Conservation (phyloP, 2,329 filamentous ascomycete genomes). For the Neurospora crassa region DNA sequence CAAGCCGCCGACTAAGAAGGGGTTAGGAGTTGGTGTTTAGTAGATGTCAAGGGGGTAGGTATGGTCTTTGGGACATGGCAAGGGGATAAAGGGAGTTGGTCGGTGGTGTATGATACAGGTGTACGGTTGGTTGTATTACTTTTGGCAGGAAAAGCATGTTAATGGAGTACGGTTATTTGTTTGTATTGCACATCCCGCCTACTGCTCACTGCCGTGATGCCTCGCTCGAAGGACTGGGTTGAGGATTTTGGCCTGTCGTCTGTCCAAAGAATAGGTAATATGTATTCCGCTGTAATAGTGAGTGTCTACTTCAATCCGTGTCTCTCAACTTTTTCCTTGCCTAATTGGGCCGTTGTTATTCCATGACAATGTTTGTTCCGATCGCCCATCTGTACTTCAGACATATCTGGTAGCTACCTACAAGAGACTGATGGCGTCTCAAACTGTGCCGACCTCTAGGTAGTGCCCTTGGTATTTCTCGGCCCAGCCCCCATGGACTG, state of each 20-base stretch:
- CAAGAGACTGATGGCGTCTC: no score
- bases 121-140: not conserved
- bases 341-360: no score
- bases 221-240: not conserved
- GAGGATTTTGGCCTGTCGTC: not conserved
- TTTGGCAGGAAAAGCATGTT: not conserved
- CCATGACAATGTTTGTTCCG: no score
- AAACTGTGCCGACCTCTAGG: no score
- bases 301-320: no score
- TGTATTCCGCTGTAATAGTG: no score
- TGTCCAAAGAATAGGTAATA: no score
- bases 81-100: not conserved
- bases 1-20: slow-evolving; percentile 4
- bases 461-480: no score
- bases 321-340: no score
- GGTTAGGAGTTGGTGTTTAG: not conserved
- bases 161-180: not conserved
- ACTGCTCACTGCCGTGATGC: not conserved
- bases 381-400: no score
- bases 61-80: not conserved
- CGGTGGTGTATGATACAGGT: not conserved
- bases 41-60: not conserved
- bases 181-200: not conserved
- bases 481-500: no score
- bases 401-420: no score